Conservation (phyloP, 2,329 filamentous ascomycete genomes). For the Xylaria sp. region DNA sequence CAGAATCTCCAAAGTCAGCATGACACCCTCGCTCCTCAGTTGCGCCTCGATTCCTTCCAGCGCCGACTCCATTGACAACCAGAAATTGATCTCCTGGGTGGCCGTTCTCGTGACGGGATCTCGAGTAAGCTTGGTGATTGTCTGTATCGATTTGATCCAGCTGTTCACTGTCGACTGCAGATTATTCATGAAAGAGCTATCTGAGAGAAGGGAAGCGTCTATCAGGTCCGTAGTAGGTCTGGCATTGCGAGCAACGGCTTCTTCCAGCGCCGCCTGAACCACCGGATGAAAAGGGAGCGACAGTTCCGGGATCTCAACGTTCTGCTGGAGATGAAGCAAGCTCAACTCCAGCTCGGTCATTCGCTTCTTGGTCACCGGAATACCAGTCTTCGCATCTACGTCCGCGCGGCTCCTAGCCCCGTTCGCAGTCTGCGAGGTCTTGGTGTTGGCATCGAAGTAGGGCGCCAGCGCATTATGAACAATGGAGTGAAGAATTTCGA, state of each 20-base stretch:
- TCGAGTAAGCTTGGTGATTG: slow-evolving; percentile 90
- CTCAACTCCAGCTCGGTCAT: slow-evolving; percentile 92
- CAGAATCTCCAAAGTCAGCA: slow-evolving; percentile 89
- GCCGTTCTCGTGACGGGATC: slow-evolving; percentile 78
- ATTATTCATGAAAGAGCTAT: slow-evolving; percentile 90
- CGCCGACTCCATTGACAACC: slow-evolving; percentile 94
- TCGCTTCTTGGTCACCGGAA: slow-evolving; percentile 96
- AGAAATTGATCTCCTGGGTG: slow-evolving; percentile 98
- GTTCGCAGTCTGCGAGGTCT: slow-evolving; percentile 70
- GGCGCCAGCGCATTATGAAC: slow-evolving; percentile 90
- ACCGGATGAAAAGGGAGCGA: slow-evolving; percentile 85
- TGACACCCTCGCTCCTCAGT: slow-evolving; percentile 84
- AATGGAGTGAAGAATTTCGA: slow-evolving; percentile 88
- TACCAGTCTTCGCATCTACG: slow-evolving; percentile 88
- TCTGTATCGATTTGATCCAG: slow-evolving; percentile 99
- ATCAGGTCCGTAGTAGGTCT: slow-evolving; percentile 81
- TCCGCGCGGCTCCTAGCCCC: slow-evolving; percentile 75
- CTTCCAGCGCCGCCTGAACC: slow-evolving; percentile 82
- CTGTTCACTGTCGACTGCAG: slow-evolving; percentile 92
- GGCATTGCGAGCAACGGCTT: slow-evolving; percentile 67
- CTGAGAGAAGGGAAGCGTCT: slow-evolving; percentile 73
- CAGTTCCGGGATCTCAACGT: slow-evolving; percentile 95
- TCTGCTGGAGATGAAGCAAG: slow-evolving; percentile 90
- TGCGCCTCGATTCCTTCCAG: slow-evolving; percentile 90
- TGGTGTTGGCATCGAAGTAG: slow-evolving; percentile 96